Evolutionary conservation across 495 filamentous ascomycete genomes (phyloP).

Genomic region (Lasiosphaeria hispida): DNA sequence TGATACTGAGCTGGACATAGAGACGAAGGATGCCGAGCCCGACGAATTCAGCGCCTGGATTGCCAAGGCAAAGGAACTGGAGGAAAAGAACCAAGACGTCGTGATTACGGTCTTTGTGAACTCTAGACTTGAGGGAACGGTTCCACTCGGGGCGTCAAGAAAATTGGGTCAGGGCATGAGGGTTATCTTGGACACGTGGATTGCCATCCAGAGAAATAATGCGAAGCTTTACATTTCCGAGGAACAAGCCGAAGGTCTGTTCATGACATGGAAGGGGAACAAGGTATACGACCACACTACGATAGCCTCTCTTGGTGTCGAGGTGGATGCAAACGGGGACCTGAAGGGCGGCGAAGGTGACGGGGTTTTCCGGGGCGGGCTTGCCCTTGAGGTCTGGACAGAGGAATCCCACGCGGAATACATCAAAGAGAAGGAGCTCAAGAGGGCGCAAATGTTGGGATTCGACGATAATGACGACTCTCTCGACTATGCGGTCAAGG

Average conservation of each 20-base stretch:
- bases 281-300: conserved; percentile 72
- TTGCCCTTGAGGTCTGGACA: conserved; percentile 75
- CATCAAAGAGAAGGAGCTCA: conserved; percentile 37
- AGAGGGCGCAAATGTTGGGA: conserved; percentile 29
- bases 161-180: conserved; percentile 21
- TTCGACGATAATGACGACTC: conserved; percentile 18
- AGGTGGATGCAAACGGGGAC: conserved; percentile 37
- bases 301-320: conserved; percentile 63
- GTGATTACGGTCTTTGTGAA: conserved; percentile 17
- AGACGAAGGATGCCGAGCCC: conserved; percentile 47
- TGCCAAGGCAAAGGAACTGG: conserved; percentile 17
- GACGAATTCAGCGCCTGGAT: conserved; percentile 65
- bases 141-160: conserved; percentile 11
- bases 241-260: conserved; percentile 45
- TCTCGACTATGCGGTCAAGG: background rate
- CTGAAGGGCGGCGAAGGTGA: conserved; percentile 32
- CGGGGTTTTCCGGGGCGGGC: conserved; percentile 39
- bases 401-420: conserved; percentile 54
- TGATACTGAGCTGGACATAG: background rate
- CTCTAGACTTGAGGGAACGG: conserved; percentile 15
- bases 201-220: conserved; percentile 2
- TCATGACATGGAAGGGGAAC: conserved; percentile 76
- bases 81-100: background rate
- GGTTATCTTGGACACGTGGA: conserved; percentile 21
- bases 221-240: conserved; percentile 4